phyloP scores from a whole-genome alignment of 192 early-diverging fungal species.

The Dimargaris verticillata region DNA sequence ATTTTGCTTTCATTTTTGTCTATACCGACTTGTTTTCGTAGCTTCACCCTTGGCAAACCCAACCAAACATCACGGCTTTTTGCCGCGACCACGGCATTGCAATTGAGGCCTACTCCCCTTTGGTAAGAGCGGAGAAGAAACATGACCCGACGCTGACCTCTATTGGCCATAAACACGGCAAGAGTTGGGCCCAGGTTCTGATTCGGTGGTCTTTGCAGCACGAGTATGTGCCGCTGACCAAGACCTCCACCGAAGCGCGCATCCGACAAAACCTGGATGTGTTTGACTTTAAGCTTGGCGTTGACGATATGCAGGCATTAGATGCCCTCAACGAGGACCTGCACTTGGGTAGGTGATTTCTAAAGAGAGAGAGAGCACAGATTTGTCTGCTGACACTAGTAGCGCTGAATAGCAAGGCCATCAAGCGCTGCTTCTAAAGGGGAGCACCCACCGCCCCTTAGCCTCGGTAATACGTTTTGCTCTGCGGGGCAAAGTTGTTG shows the following conservation, averaged over 20 bases:
- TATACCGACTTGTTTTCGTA: no score
- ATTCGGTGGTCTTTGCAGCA: conserved; percentile 28
- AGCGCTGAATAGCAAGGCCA: no score
- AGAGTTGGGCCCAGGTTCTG: conserved; percentile 35
- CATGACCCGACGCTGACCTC: conserved; percentile 27
- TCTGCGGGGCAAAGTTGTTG: no score
- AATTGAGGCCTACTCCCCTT: conserved; percentile 37
- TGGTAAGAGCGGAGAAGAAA: conserved; percentile 31
- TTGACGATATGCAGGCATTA: conserved; percentile 35
- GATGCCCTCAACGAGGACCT: conserved; percentile 13
- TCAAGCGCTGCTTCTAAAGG: no score
- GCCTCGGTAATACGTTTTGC: no score
- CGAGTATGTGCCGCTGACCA: conserved; percentile 37
- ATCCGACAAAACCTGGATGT: conserved; percentile 40
- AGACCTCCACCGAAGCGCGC: conserved; percentile 29
- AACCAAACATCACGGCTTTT: conserved; percentile 24
- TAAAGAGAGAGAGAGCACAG: no score
- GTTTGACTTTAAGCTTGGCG: conserved; percentile 34
- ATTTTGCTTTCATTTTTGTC: no score
- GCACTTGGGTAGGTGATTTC: no score
- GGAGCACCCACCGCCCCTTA: no score
- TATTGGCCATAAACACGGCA: conserved; percentile 32
- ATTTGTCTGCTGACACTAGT: no score
- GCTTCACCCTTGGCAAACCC: conserved; percentile 31
- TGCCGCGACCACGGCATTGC: conserved; percentile 29